Percentiles rank a stretch among this genome's conserved stretches.
These are phyloP conservation scores for Moringa oleifera DNA, from an alignment of 345 rosid genomes.

Conservation along the genomic window DNA sequence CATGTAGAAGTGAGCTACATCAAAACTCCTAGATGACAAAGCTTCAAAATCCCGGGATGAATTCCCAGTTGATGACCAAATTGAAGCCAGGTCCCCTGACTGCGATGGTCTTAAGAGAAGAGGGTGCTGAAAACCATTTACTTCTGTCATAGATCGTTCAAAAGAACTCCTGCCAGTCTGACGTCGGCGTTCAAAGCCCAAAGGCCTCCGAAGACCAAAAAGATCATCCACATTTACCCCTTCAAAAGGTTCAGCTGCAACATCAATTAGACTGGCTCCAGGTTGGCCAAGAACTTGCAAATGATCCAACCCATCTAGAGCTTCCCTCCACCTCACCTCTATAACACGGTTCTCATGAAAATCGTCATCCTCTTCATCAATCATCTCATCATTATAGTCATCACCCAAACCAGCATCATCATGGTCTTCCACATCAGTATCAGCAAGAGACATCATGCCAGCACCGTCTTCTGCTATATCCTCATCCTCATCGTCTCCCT, in stretches of 20 bases:
- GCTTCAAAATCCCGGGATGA: constrained; percentile 72
- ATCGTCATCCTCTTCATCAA: constrained; percentile 95
- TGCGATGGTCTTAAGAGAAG: constrained; percentile 80
- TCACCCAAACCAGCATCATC: constrained; percentile 90
- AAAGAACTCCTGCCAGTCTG: constrained; percentile 72
- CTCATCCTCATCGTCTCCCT: constrained; percentile 91
- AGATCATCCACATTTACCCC: constrained; percentile 95
- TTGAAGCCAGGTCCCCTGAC: constrained; percentile 54
- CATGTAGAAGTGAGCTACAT: constrained; percentile 82
- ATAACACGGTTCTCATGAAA: constrained; percentile 84
- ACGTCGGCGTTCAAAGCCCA: constrained; percentile 84
- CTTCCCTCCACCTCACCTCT: constrained; percentile 96
- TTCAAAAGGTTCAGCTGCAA: constrained; percentile 92
- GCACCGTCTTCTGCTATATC: constrained; percentile 92
- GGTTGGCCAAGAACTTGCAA: constrained; percentile 89
- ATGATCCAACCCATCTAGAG: constrained; percentile 91
- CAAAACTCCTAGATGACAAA: constrained; percentile 61
- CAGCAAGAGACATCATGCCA: constrained; percentile 89
- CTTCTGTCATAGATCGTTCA: constrained; percentile 65
- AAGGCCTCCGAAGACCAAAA: constrained; percentile 79
- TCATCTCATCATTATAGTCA: constrained; percentile 90
- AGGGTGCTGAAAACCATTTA: constrained; percentile 89
- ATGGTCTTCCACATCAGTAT: constrained; percentile 92
- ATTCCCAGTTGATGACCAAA: constrained; percentile 62
- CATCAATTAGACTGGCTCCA: constrained; percentile 74